A percentile compares a stretch with the other conserved stretches of the same genome.
These are phyloP conservation scores for Ailanthus altissimus DNA, from an alignment of 345 rosid species.

Conservation along the genomic window DNA sequence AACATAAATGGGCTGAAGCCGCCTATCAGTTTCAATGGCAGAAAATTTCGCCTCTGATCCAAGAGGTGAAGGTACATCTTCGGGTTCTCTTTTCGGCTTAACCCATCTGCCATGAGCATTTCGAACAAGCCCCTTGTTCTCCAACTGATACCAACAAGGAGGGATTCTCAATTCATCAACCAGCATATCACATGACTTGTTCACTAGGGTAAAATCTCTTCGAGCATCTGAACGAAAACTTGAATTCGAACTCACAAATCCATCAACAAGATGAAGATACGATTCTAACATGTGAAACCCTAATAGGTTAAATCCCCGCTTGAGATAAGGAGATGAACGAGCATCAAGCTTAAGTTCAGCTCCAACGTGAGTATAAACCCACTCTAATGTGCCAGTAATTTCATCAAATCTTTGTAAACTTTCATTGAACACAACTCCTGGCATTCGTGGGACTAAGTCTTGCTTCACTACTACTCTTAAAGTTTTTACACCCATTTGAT, in stretches of 20 bases:
- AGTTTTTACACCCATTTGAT: slow-evolving; percentile 34
- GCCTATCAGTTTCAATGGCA: background rate
- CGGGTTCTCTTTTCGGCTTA: slow-evolving; percentile 53
- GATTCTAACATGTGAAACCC: slow-evolving; percentile 42
- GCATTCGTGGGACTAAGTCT: slow-evolving; percentile 47
- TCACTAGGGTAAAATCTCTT: slow-evolving; percentile 48
- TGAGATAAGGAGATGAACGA: slow-evolving; percentile 39
- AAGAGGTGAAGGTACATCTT: slow-evolving; percentile 69
- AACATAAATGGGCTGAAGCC: background rate
- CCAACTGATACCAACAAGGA: slow-evolving; percentile 30
- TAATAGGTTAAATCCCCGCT: slow-evolving; percentile 27
- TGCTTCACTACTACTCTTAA: slow-evolving; percentile 41
- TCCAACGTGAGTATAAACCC: slow-evolving; percentile 52
- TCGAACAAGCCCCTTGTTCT: slow-evolving; percentile 55
- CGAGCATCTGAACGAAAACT: slow-evolving; percentile 30
- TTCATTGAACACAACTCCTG: slow-evolving; percentile 41
- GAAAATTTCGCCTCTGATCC: background rate
- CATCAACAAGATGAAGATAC: slow-evolving; percentile 49
- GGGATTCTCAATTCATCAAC: slow-evolving; percentile 45
- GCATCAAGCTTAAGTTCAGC: slow-evolving; percentile 34
- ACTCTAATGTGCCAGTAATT: slow-evolving; percentile 32
- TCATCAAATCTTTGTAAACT: slow-evolving; percentile 35
- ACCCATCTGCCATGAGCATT: slow-evolving; percentile 74
- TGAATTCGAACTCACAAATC: slow-evolving; percentile 18
- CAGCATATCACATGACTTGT: slow-evolving; percentile 44